Evolutionary conservation across 176 grass and related monocot species (phyloP), one percentile per base, ranked within the genome.

Genomic region (Avena eriantha): DNA sequence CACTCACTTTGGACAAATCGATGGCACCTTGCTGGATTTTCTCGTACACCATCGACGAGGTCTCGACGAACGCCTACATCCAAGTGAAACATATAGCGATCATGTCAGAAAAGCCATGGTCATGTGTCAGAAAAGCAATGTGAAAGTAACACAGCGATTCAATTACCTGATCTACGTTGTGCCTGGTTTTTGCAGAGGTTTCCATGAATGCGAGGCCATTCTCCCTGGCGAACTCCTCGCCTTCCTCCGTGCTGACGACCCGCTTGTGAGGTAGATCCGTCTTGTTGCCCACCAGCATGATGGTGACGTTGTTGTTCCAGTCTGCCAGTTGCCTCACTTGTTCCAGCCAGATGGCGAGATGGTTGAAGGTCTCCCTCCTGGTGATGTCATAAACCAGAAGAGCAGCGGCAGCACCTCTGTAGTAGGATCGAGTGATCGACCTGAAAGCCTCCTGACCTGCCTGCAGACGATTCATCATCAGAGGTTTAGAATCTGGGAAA

Each of bases 301-400:
- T 93, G 18, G 92, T 93, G 86, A 91, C 88, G 51, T 93, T 86
- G 51, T 86, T 86, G 82, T 93, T 93, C 0, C 1, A 47, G 0
- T 76, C 47, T 5, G 89, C 89, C 68, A 77, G 79, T 19, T 93
- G 66, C 67, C 86, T 90, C 21, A 89, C 83, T 48, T 93, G 89
- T 79, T 91, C 83, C 16, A 93, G 56, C 89, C 92, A 93, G 73
- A 79, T 91, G 8, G 83, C 74, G 21, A 93, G 76, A 59, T 91
- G 86, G 77, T 84, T 93, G 65, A 93, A 93, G 65, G 92, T 93
- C 75, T 93, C 92, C 65, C 92, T 93, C 86, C 92, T 91, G 66
- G 92, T 91, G 79, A 91, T 93, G 31, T 93, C 92, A 65, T 93
- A 93, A 12, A 93, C 89, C 0, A 93, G 89, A 80, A 93, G 86